phyloP scores from a whole-genome alignment of 371 early-diverging fungal species.

The Phascolomyces articulosus region DNA sequence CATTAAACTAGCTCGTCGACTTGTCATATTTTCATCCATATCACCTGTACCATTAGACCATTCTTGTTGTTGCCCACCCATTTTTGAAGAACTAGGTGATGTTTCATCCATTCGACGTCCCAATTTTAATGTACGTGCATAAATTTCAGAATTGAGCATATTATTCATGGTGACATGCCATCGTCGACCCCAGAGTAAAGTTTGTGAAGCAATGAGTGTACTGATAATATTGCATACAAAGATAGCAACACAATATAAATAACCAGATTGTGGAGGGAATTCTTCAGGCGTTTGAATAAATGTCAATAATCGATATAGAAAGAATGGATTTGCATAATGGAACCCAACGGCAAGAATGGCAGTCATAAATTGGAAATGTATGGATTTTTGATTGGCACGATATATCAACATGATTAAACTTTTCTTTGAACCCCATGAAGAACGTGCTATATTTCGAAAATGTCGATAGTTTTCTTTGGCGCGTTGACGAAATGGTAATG shows the following conservation, averaged over 20 bases:
- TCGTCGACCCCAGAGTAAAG: slow-evolving; percentile 60
- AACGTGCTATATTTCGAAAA: slow-evolving; percentile 20
- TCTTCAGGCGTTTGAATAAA: slow-evolving; percentile 48
- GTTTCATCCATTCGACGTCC: slow-evolving; percentile 8
- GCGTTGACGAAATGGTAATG: slow-evolving; percentile 53
- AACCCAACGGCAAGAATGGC: slow-evolving; percentile 54
- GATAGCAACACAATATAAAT: slow-evolving; percentile 55
- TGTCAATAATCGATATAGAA: slow-evolving; percentile 47
- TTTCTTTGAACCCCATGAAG: not conserved
- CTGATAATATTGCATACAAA: slow-evolving; percentile 57
- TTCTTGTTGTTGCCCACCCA: slow-evolving; percentile 16
- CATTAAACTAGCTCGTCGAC: slow-evolving; percentile 72
- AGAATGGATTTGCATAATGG: slow-evolving; percentile 60
- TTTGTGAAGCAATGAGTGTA: slow-evolving; percentile 61
- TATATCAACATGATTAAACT: slow-evolving; percentile 30
- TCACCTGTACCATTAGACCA: slow-evolving; percentile 13
- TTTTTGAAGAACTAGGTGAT: not conserved
- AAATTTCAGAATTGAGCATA: slow-evolving; percentile 60
- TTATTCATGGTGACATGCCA: slow-evolving; percentile 61
- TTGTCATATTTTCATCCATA: slow-evolving; percentile 42
- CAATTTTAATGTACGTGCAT: slow-evolving; percentile 54
- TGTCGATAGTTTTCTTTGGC: slow-evolving; percentile 43
- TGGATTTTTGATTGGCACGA: slow-evolving; percentile 32
- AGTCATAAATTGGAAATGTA: slow-evolving; percentile 48
- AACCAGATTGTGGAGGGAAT: slow-evolving; percentile 41